Conservation (phyloP, 768 basidiomycete genomes). For the Lactarius sp. region DNA sequence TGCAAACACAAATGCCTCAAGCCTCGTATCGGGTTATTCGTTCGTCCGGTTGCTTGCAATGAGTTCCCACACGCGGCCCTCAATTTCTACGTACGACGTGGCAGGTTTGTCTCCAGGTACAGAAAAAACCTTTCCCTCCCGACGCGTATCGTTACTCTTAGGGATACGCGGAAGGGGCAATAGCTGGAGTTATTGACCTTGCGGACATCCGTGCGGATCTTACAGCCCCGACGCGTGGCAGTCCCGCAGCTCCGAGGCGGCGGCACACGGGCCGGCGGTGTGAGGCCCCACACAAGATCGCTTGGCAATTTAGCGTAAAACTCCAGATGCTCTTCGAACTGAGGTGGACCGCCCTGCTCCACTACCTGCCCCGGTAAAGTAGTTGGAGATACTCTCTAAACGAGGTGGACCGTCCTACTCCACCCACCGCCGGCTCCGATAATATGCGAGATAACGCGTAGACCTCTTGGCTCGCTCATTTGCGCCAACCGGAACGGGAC, state of each 20-base stretch:
- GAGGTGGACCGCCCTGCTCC: not conserved
- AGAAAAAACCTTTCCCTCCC: not conserved
- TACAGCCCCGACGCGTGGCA: not conserved
- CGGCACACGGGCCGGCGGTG: not conserved
- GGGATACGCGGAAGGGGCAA: not conserved
- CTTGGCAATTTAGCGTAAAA: not conserved
- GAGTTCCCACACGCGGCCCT: slow-evolving; percentile 4
- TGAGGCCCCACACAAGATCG: not conserved
- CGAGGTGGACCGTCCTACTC: no score
- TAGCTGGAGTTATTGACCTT: not conserved
- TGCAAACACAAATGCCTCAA: not conserved
- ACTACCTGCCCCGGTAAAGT: not conserved
- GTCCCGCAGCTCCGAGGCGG: no score
- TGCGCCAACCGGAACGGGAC: no score
- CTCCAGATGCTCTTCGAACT: not conserved
- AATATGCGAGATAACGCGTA: no score
- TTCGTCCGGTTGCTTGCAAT: not conserved
- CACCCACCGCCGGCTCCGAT: no score
- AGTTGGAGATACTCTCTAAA: no score
- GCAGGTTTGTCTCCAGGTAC: not conserved
- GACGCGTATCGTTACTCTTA: not conserved
- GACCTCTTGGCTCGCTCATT: no score
- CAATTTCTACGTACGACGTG: not conserved
- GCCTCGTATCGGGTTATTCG: no score
- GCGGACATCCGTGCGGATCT: not conserved